These are phyloP conservation scores for Flagelloscypha sp. DNA, from an alignment of 768 basidiomycete genomes.

Conservation along the genomic window DNA sequence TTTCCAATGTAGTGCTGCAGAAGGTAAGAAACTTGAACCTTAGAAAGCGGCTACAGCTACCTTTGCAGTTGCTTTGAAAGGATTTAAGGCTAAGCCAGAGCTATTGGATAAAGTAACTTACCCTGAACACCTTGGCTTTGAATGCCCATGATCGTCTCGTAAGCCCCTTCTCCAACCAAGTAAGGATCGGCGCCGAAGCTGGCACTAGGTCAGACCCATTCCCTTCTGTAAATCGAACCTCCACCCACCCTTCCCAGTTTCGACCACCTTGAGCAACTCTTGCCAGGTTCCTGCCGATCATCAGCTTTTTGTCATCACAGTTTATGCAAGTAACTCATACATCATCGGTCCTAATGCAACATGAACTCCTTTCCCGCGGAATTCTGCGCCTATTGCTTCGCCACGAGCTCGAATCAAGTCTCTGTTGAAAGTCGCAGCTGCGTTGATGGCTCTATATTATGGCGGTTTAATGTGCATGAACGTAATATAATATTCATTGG, in stretches of 20 bases:
- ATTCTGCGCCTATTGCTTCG: constrained; percentile 36
- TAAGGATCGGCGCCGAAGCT: constrained; percentile 58
- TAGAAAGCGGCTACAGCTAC: too few species aligned
- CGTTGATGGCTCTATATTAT: constrained; percentile 18
- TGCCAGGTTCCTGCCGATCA: constrained; percentile 14
- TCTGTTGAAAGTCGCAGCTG: constrained; percentile 23
- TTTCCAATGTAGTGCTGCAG: constrained; percentile 41
- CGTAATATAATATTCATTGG: neutral
- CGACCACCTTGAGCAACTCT: constrained; percentile 21
- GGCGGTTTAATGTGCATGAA: too few species aligned
- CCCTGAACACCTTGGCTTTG: constrained; percentile 46
- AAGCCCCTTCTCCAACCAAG: constrained; percentile 51
- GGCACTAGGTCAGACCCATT: too few species aligned
- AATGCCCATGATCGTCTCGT: constrained; percentile 41
- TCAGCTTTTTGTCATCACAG: neutral
- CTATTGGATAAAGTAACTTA: constrained; percentile 6
- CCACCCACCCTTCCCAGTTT: constrained; percentile 24
- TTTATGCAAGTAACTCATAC: constrained; percentile 5
- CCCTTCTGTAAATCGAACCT: too few species aligned
- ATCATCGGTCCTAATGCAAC: constrained; percentile 23
- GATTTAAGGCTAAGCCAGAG: too few species aligned
- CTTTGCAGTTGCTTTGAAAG: constrained; percentile 31
- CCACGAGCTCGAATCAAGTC: constrained; percentile 34
- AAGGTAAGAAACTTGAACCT: too few species aligned
- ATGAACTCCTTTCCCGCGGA: constrained; percentile 35